A percentile compares a stretch with the other conserved stretches of the same genome.
Conservation (phyloP, 2,329 filamentous ascomycete species). For the Arthrobotrys iridis region DNA sequence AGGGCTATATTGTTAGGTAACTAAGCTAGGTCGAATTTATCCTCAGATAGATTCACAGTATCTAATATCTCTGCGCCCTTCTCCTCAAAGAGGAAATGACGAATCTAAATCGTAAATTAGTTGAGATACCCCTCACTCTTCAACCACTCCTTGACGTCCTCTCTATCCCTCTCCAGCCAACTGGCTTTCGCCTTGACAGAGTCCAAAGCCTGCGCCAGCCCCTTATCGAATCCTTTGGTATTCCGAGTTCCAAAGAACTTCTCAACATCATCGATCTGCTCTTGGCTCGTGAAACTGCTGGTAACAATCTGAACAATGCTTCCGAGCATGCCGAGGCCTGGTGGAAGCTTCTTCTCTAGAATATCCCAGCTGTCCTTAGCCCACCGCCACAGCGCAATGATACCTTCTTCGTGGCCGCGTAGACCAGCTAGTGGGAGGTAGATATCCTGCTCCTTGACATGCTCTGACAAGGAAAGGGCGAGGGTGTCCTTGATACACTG, state of each 20-base stretch:
- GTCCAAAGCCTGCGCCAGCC: constrained; percentile 88
- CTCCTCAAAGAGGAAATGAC: no score
- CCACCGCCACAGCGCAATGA: constrained; percentile 83
- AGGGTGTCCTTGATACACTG: constrained; percentile 84
- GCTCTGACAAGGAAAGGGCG: constrained; percentile 70
- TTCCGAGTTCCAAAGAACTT: constrained; percentile 83
- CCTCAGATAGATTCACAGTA: no score
- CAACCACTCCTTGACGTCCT: constrained; percentile 79
- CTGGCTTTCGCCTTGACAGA: constrained; percentile 82
- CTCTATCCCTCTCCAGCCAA: constrained; percentile 79
- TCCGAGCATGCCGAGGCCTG: constrained; percentile 85
- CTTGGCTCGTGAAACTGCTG: constrained; percentile 78
- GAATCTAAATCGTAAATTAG: no score
- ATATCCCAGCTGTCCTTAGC: constrained; percentile 89
- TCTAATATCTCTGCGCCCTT: no score
- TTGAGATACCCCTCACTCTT: constrained; percentile 71
- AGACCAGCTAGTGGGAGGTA: constrained; percentile 87
- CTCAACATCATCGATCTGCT: constrained; percentile 79
- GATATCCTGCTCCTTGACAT: constrained; percentile 63
- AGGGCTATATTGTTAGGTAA: no score
- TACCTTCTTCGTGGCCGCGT: constrained; percentile 78
- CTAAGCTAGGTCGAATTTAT: no score
- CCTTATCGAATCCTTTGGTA: constrained; percentile 86
- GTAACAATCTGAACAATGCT: constrained; percentile 84
- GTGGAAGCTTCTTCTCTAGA: constrained; percentile 81